Evolutionary conservation across 176 grass and related monocot species (phyloP).

Genomic region (Pontederia paniculata): DNA sequence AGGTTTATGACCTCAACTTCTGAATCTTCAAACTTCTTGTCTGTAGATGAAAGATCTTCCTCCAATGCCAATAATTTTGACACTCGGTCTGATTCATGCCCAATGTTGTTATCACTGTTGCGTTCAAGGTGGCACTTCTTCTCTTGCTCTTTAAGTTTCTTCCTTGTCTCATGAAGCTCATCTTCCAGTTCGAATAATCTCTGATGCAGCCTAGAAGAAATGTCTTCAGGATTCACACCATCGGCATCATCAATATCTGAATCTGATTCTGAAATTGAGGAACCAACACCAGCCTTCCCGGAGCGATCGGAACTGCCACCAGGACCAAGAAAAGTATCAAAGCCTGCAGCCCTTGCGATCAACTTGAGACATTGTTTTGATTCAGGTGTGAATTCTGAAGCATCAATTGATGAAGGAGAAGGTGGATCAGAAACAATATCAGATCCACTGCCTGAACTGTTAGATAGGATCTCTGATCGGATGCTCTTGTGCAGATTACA

Average conservation of each 20-base stretch:
- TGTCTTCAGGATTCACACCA: constrained; percentile 36
- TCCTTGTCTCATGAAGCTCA: constrained; percentile 48
- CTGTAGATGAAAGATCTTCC: neutral
- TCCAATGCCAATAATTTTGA: constrained; percentile 35
- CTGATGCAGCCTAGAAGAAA: constrained; percentile 28
- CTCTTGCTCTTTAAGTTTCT: constrained; percentile 45
- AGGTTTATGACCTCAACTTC: constrained; percentile 20
- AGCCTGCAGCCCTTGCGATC: neutral
- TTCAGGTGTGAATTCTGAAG: neutral
- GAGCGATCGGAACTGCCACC: constrained; percentile 18
- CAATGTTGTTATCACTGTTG: constrained; percentile 9
- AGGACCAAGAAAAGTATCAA: constrained; percentile 4
- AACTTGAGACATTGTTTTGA: neutral
- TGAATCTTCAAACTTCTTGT: constrained; percentile 25
- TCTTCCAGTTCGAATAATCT: constrained; percentile 62
- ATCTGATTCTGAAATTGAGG: constrained; percentile 57
- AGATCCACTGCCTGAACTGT: constrained; percentile 33
- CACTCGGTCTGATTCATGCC: constrained; percentile 15
- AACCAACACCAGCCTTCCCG: constrained; percentile 49
- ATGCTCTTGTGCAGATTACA: constrained; percentile 60
- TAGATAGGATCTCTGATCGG: constrained; percentile 49
- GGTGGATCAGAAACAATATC: constrained; percentile 43
- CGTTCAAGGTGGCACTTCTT: constrained; percentile 30
- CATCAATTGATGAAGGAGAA: neutral
- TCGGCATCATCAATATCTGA: constrained; percentile 36